phyloP scores from a whole-genome alignment of 495 filamentous ascomycete species.

The Lepraria neglecta region DNA sequence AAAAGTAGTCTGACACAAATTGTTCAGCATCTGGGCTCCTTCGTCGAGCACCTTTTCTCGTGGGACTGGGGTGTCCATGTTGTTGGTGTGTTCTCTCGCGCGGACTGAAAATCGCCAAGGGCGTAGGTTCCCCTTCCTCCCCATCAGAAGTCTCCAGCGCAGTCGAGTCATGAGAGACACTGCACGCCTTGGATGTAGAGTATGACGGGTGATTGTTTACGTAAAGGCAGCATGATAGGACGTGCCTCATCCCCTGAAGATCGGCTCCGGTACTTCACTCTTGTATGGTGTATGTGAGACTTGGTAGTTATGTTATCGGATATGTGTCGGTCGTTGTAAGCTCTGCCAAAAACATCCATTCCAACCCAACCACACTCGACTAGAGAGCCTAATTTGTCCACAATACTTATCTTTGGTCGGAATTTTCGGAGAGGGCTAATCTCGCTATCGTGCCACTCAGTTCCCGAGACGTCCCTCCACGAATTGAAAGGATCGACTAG shows the following conservation, averaged over 20 bases:
- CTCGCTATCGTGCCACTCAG: not conserved
- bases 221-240: not conserved
- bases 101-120: no score
- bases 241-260: not conserved
- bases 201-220: not conserved
- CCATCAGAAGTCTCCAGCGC: not conserved
- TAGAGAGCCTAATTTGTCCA: constrained; percentile 10
- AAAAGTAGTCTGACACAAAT: not conserved
- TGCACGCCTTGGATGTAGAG: not conserved
- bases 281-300: not conserved
- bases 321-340: not conserved
- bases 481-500: constrained; percentile 1
- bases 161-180: not conserved
- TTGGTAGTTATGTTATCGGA: not conserved
- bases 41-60: not conserved
- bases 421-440: not conserved
- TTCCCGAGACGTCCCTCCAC: not conserved
- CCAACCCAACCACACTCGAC: constrained; percentile 12
- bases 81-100: not conserved
- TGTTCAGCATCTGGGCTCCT: not conserved
- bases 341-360: constrained; percentile 5
- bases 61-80: not conserved
- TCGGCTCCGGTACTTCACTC: not conserved
- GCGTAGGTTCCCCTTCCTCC: not conserved
- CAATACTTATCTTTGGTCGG: constrained; percentile 9